phyloP scores from a whole-genome alignment of 2,329 filamentous ascomycete species.

The Fonsecaea erecta region DNA sequence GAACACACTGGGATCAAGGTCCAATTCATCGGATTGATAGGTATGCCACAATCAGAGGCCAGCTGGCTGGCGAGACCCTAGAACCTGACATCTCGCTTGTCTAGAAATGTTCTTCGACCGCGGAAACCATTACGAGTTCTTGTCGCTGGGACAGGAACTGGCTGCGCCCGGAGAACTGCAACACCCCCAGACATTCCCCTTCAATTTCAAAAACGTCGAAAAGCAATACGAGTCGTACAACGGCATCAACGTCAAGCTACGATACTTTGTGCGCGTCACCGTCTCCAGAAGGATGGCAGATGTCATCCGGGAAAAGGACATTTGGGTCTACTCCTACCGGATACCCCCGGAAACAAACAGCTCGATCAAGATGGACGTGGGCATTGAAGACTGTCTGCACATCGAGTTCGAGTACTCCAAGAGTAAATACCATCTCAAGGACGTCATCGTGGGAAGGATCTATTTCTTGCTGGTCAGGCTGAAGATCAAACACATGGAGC shows the following conservation, averaged over 20 bases:
- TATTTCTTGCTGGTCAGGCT: conserved; percentile 96
- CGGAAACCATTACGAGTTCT: conserved; percentile 98
- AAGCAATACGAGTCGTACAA: conserved; percentile 99
- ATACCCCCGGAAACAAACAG: conserved; percentile 98
- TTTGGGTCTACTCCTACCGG: conserved; percentile 99
- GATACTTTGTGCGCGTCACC: conserved; percentile 97
- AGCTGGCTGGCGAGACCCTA: conserved; percentile 22
- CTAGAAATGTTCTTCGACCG: conserved; percentile 99
- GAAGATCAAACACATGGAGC: conserved; percentile 99
- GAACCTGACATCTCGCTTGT: conserved; percentile 19
- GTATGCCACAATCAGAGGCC: conserved; percentile 54
- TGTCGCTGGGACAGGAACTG: conserved; percentile 94
- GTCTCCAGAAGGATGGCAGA: conserved; percentile 97
- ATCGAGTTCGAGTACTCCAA: conserved; percentile 99
- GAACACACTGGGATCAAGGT: conserved; percentile 99
- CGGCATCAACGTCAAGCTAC: conserved; percentile 98
- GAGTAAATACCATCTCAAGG: conserved; percentile 98
- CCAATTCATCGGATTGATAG: conserved; percentile 98
- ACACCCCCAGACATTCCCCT: conserved; percentile 97
- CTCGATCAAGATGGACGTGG: conserved; percentile 99
- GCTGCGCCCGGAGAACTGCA: conserved; percentile 96
- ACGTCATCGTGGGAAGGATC: conserved; percentile 97
- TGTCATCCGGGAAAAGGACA: conserved; percentile 97
- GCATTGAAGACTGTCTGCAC: conserved; percentile 97
- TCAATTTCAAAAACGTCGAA: conserved; percentile 99